A percentile compares a stretch with the other conserved stretches of the same genome.
These are phyloP conservation scores for Acer yangbiense DNA, from an alignment of 345 rosid genomes.

Conservation along the genomic window DNA sequence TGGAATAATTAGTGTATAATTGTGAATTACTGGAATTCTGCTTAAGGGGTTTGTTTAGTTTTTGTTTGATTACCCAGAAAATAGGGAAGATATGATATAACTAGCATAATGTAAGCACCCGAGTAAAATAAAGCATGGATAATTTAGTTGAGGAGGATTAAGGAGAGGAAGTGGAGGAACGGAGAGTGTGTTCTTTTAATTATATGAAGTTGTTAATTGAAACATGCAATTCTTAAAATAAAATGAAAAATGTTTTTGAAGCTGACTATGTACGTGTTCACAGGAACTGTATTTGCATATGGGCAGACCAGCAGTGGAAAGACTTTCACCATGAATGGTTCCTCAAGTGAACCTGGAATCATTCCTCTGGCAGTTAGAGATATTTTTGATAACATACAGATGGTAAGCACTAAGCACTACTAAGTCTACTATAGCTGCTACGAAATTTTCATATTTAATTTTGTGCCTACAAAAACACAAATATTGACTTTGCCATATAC, in stretches of 20 bases:
- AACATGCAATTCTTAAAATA: background rate
- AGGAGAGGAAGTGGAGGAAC: too few relatives aligned
- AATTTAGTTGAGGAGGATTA: too few relatives aligned
- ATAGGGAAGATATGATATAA: too few relatives aligned
- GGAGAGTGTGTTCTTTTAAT: background rate
- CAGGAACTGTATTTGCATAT: slow-evolving; percentile 95
- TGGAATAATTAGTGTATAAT: background rate
- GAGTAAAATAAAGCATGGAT: too few relatives aligned
- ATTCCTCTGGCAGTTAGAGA: slow-evolving; percentile 76
- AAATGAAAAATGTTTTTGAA: background rate
- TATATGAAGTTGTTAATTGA: background rate
- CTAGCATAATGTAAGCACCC: too few relatives aligned
- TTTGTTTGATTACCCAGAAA: background rate
- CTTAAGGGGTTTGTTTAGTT: too few relatives aligned
- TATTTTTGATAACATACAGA: slow-evolving; percentile 58
- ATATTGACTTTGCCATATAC: slow-evolving; percentile 13
- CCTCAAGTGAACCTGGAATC: slow-evolving; percentile 71
- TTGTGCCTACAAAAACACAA: background rate
- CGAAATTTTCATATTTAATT: background rate
- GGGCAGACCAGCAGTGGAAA: slow-evolving; percentile 99
- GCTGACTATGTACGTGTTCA: background rate
- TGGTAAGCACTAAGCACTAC: slow-evolving; percentile 31
- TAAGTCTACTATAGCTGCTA: background rate
- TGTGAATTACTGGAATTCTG: background rate
- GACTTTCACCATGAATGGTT: slow-evolving; percentile 96